Conservation (phyloP, 1,139 yeast genomes). For the Meyerozyma smithsonii region DNA sequence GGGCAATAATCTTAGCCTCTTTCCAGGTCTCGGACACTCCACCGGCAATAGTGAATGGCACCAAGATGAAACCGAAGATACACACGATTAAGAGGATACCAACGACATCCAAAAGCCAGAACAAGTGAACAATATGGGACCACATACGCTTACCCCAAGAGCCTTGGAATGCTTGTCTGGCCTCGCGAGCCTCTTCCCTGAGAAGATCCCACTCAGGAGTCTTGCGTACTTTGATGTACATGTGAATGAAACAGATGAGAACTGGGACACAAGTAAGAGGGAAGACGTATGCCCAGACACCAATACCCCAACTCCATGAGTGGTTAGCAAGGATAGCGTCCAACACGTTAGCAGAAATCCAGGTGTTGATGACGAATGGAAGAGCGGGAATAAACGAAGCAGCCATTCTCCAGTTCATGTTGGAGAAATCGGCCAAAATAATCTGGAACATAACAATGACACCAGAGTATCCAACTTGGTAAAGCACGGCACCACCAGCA, state of each 20-base stretch:
- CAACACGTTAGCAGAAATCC: constrained; percentile 18
- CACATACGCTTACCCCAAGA: constrained; percentile 16
- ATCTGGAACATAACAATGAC: constrained; percentile 16
- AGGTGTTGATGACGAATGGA: constrained; percentile 21
- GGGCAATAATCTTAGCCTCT: constrained; percentile 31
- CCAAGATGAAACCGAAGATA: constrained; percentile 55
- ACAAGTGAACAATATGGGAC: constrained; percentile 19
- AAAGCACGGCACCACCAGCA: constrained; percentile 21
- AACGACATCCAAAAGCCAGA: constrained; percentile 51
- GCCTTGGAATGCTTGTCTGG: constrained; percentile 20
- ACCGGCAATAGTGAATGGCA: constrained; percentile 51
- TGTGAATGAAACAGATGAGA: constrained; percentile 47
- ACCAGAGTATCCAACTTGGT: constrained; percentile 20
- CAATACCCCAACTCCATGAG: constrained; percentile 68
- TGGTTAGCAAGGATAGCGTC: constrained; percentile 8
- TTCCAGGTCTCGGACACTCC: constrained; percentile 47
- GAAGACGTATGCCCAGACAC: constrained; percentile 76
- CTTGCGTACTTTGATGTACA: constrained; percentile 49
- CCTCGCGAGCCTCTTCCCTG: constrained; percentile 17
- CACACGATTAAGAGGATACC: constrained; percentile 49
- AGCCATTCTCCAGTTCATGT: constrained; percentile 20
- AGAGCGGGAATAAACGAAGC: constrained; percentile 18
- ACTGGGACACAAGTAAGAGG: constrained; percentile 63
- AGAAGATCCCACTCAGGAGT: constrained; percentile 39
- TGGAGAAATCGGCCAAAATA: constrained; percentile 19